Conservation (phyloP, 129 eudicot species). For the Pittosporum tobira region DNA sequence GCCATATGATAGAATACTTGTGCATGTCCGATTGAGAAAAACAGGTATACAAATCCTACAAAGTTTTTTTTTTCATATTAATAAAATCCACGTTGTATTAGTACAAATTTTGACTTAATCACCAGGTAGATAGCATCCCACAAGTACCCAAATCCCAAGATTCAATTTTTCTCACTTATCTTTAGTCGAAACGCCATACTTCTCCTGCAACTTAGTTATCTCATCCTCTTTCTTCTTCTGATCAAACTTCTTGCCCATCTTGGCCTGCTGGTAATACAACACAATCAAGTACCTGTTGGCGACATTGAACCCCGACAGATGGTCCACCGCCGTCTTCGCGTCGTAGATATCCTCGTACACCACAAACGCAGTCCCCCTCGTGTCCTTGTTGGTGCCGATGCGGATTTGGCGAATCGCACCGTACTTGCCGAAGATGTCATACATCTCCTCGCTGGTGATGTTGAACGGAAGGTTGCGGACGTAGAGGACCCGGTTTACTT, state of each 20-base stretch:
- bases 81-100: no score
- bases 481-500: constrained; percentile 61
- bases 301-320: constrained; percentile 60
- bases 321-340: constrained; percentile 70
- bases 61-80: no score
- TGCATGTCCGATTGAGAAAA: no score
- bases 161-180: constrained; percentile 35
- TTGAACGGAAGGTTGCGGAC: constrained; percentile 64
- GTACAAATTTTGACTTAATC: no score
- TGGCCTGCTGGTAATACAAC: constrained; percentile 64
- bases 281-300: constrained; percentile 63
- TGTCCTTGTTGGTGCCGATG: constrained; percentile 62
- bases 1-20: no score
- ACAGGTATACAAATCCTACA: no score
- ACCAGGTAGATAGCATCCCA: no score
- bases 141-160: background rate
- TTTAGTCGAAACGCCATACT: constrained; percentile 57
- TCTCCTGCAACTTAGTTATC: constrained; percentile 58
- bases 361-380: constrained; percentile 70
- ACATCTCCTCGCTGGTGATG: constrained; percentile 77
- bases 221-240: constrained; percentile 65
- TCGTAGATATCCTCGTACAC: constrained; percentile 70
- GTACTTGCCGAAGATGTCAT: no score
- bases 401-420: constrained; percentile 74
- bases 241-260: constrained; percentile 73